Base-by-base conservation (phyloP, 148 eudicot species). In the Nepenthes gracilis region DNA sequence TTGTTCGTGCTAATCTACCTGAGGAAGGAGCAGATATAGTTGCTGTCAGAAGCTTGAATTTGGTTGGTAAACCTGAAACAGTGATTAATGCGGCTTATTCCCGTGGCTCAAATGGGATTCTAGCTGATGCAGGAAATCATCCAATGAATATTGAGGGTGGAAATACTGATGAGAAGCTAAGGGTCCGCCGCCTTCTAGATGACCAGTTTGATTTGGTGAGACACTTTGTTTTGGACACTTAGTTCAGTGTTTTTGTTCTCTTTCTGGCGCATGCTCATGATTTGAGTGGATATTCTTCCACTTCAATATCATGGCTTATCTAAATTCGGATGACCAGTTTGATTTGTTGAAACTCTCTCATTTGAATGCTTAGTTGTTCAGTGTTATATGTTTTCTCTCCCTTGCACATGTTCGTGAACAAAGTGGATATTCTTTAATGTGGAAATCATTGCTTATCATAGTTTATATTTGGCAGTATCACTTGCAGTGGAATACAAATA, bases 191-290 rank as follows among this genome's bases (percentile, higher is more conserved):
- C 43, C 78, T 68, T 57, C 57, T 89, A 33, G 97, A 93, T 72
- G 82, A 89, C 54, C 89, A 88, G 67, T 93, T 93, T 83, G 99
- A 93, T 62, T 40, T 81, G 77, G 99, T 93, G 72, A 82, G 86
- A 11, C 36, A 49, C 37, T 58, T 54, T 64, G 61, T 47, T 37
- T 7, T 6, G 36, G 43, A 35, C 54, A 0, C 11, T 11, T 5
- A 5, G 12, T 40, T 40, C 45, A 40, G 8, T 40, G 5, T 2
- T 35, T 6, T 45, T 35, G 23, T 34, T 33, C 36, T 9, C 51
- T 35, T 34, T n/a, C 1, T 11, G 12, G 54, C 61, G n/a, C n/a
- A 36, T 12, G 5, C n/a, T 51, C 23, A 40, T 40, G 45, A 4
- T 40, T 40, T 40, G 45, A 40, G 8, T 40, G 45, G 45, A 40